phyloP scores from a whole-genome alignment of 371 early-diverging fungal species.

The Cokeromyces recurvatus region DNA sequence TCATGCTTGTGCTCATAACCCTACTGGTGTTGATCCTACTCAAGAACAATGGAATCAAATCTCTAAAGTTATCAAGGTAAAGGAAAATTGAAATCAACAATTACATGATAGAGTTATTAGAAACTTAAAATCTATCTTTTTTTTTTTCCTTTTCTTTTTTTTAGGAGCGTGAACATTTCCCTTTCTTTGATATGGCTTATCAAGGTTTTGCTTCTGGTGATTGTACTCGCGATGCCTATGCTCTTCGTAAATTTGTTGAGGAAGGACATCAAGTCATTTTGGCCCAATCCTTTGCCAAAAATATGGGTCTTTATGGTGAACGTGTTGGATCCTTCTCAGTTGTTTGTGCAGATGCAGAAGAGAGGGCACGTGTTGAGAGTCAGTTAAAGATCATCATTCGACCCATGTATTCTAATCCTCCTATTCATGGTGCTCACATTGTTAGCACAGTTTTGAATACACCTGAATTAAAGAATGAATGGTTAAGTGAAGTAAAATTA shows the following conservation, averaged over 20 bases:
- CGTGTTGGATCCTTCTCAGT: slow-evolving; percentile 95
- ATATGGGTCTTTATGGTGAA: slow-evolving; percentile 98
- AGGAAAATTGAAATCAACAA: neutral
- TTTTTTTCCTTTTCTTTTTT: too few species aligned
- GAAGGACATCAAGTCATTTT: slow-evolving; percentile 82
- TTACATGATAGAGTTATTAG: too few species aligned
- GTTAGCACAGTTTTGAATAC: slow-evolving; percentile 84
- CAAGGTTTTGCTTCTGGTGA: slow-evolving; percentile 98
- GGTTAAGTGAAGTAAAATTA: slow-evolving; percentile 90
- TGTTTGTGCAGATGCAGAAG: slow-evolving; percentile 73
- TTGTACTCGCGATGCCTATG: slow-evolving; percentile 88
- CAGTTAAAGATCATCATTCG: slow-evolving; percentile 95
- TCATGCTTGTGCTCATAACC: slow-evolving; percentile 99
- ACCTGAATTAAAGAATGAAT: slow-evolving; percentile 76
- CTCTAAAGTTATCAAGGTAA: slow-evolving; percentile 69
- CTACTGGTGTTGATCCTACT: slow-evolving; percentile 97
- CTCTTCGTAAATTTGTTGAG: slow-evolving; percentile 88
- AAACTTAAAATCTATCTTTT: too few species aligned
- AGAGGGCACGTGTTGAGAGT: slow-evolving; percentile 82
- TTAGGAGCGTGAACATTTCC: slow-evolving; percentile 74
- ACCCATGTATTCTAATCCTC: slow-evolving; percentile 98
- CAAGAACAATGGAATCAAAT: slow-evolving; percentile 90
- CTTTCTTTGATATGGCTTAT: slow-evolving; percentile 99
- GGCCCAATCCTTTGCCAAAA: slow-evolving; percentile 97
- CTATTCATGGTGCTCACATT: slow-evolving; percentile 91